phyloP scores from a whole-genome alignment of 2,329 filamentous ascomycete species.

The Karstenula rhodostoma region DNA sequence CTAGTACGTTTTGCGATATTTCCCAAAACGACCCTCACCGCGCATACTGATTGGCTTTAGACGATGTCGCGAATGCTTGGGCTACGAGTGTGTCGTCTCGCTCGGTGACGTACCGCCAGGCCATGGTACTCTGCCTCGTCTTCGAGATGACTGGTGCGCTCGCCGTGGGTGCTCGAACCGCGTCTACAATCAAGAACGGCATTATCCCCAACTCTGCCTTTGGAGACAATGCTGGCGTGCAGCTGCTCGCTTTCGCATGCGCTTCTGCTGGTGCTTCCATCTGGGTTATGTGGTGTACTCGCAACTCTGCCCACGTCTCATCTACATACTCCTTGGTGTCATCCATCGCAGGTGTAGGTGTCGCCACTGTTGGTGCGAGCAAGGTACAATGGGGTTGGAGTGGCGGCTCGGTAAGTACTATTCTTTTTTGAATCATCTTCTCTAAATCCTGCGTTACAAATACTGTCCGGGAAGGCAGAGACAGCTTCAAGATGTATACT shows the following conservation, averaged over 20 bases:
- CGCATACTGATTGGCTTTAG: constrained; percentile 9
- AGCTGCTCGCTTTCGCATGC: constrained; percentile 65
- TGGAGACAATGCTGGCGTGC: constrained; percentile 55
- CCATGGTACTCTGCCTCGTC: constrained; percentile 56
- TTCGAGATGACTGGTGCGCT: constrained; percentile 59
- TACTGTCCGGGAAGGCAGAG: not conserved
- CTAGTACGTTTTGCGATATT: constrained; percentile 50
- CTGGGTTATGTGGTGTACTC: constrained; percentile 84
- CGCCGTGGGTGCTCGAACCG: constrained; percentile 60
- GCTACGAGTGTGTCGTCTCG: constrained; percentile 83
- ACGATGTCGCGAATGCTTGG: constrained; percentile 86
- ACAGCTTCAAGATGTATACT: not conserved
- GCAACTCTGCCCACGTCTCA: constrained; percentile 71
- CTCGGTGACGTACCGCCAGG: constrained; percentile 74
- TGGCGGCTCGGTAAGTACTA: constrained; percentile 55
- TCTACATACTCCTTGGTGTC: constrained; percentile 64
- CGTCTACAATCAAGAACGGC: constrained; percentile 80
- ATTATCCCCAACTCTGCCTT: constrained; percentile 58
- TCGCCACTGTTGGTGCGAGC: constrained; percentile 63
- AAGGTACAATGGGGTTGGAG: constrained; percentile 67
- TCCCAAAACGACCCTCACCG: not conserved
- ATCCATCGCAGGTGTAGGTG: constrained; percentile 56
- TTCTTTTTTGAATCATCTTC: not conserved
- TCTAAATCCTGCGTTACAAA: not conserved
- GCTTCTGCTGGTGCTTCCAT: constrained; percentile 69